A percentile compares a stretch with the other conserved stretches of the same genome.
Conservation (phyloP, 1,139 yeast genomes). For the Pichia sp. region DNA sequence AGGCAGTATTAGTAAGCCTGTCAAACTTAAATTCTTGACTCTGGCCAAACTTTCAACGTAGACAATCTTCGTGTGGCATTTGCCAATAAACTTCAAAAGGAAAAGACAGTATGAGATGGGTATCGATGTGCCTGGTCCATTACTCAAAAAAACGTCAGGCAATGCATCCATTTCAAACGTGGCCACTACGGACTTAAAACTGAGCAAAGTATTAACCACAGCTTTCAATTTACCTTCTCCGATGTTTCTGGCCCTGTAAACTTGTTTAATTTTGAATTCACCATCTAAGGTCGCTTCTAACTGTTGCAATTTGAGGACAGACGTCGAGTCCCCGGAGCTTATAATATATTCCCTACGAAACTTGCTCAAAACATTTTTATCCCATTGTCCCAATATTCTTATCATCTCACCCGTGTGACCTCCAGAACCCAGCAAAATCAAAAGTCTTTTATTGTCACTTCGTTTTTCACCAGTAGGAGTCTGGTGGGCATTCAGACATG, state of each 20-base stretch:
- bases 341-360: constrained; percentile 37
- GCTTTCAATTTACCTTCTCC: constrained; percentile 56
- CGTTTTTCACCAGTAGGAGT: background rate
- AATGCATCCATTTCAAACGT: constrained; percentile 11
- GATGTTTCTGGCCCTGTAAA: constrained; percentile 73
- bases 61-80: constrained; percentile 49
- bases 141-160: constrained; percentile 56
- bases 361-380: constrained; percentile 14
- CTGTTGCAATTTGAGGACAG: constrained; percentile 40
- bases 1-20: constrained; percentile 65
- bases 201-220: constrained; percentile 40
- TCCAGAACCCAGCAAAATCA: constrained; percentile 72
- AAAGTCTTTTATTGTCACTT: constrained; percentile 18
- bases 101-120: constrained; percentile 62
- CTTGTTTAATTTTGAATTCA: constrained; percentile 27
- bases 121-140: constrained; percentile 94
- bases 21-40: constrained; percentile 63
- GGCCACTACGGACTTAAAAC: constrained; percentile 28
- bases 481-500: no score
- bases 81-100: constrained; percentile 44
- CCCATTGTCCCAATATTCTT: constrained; percentile 41
- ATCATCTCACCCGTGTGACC: constrained; percentile 98
- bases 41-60: constrained; percentile 89
- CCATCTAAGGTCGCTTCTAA: constrained; percentile 28
- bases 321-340: constrained; percentile 52